A percentile compares a stretch with the other conserved stretches of the same genome.
These are phyloP conservation scores for Petrea volubilis DNA, from an alignment of 257 asterid genomes.

Conservation along the genomic window DNA sequence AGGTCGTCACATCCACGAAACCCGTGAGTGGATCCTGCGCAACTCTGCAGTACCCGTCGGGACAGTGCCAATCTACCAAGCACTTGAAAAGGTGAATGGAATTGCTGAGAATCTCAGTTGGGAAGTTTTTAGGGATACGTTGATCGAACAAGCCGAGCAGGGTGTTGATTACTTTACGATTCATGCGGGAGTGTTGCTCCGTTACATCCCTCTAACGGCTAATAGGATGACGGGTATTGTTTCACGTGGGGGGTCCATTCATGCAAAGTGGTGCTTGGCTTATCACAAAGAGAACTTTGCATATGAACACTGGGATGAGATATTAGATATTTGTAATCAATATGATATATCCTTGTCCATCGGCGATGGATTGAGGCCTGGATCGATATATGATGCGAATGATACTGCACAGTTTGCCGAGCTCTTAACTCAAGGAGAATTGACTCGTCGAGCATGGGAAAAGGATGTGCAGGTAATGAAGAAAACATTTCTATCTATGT, in stretches of 20 bases:
- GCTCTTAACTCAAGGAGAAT: constrained; percentile 92
- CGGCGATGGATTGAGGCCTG: constrained; percentile 97
- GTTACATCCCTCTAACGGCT: constrained; percentile 91
- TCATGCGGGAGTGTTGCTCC: constrained; percentile 92
- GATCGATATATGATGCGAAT: constrained; percentile 93
- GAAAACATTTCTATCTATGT: background rate
- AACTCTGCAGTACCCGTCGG: constrained; percentile 96
- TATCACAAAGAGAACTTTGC: constrained; percentile 96
- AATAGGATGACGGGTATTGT: constrained; percentile 94
- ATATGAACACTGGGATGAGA: constrained; percentile 97
- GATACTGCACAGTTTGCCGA: constrained; percentile 96
- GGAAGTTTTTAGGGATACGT: constrained; percentile 87
- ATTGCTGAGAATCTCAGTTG: constrained; percentile 89
- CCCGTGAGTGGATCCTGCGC: constrained; percentile 99
- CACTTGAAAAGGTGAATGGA: constrained; percentile 88
- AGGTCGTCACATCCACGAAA: constrained; percentile 92
- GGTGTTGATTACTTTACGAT: constrained; percentile 97
- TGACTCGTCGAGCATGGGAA: constrained; percentile 94
- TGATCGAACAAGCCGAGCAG: constrained; percentile 97
- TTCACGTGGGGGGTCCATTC: constrained; percentile 96
- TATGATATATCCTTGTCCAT: constrained; percentile 87
- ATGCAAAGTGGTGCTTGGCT: constrained; percentile 97
- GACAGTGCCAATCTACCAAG: constrained; percentile 95
- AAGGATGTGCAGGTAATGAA: constrained; percentile 86
- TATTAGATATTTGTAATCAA: constrained; percentile 87